phyloP scores from a whole-genome alignment of 805 yeast species.

The Wickerhamomyces rabaulensis region DNA sequence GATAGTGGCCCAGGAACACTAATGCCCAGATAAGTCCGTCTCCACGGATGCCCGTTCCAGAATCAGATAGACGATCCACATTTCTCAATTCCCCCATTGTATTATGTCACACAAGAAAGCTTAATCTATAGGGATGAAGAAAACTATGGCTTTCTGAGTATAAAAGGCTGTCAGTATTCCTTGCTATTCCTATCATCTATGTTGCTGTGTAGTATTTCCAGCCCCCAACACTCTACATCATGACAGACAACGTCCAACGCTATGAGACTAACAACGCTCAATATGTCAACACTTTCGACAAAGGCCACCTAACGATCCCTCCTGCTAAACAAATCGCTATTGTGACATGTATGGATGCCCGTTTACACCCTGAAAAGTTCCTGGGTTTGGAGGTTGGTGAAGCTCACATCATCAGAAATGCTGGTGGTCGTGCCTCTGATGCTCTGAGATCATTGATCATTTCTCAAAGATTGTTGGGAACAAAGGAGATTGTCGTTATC shows the following conservation, averaged over 20 bases:
- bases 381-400: constrained; percentile 33
- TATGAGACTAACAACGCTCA: constrained; percentile 3
- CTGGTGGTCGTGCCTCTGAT: constrained; percentile 38
- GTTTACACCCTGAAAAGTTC: constrained; percentile 4
- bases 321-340: constrained; percentile 33
- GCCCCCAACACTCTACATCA: not conserved
- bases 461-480: constrained; percentile 35
- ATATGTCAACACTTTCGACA: constrained; percentile 1
- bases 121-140: too few relatives aligned
- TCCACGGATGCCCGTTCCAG: too few relatives aligned
- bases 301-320: constrained; percentile 25
- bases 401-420: constrained; percentile 39
- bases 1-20: too few relatives aligned
- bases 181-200: too few relatives aligned
- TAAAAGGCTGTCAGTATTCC: too few relatives aligned
- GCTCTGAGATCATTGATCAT: constrained; percentile 35
- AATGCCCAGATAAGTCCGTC: too few relatives aligned
- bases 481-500: constrained; percentile 33
- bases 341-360: constrained; percentile 27
- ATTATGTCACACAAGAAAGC: too few relatives aligned
- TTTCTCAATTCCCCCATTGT: too few relatives aligned
- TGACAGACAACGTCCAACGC: not conserved
- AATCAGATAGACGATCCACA: too few relatives aligned
- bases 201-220: too few relatives aligned
- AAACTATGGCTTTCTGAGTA: too few relatives aligned